A percentile compares a stretch with the other conserved stretches of the same genome.
Conservation (phyloP, 768 basidiomycete genomes). For the Cystofilobasidium macerans region DNA sequence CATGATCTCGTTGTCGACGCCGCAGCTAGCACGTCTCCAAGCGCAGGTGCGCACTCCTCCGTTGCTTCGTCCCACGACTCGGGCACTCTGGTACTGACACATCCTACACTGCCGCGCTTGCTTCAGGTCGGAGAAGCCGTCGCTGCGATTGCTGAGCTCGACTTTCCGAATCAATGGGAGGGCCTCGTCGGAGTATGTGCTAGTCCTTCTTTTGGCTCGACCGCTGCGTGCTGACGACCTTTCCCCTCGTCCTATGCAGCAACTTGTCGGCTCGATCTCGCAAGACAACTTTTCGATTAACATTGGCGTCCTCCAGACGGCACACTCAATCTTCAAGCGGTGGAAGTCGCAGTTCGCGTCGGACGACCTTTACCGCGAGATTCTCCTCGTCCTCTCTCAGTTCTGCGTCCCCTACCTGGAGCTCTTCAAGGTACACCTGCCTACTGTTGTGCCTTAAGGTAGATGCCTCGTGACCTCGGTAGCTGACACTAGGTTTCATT, state of each 20-base stretch:
- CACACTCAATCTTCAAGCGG: constrained; percentile 80
- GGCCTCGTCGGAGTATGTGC: constrained; percentile 67
- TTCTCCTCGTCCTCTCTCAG: constrained; percentile 75
- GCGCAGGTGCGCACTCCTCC: constrained; percentile 22
- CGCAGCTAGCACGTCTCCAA: constrained; percentile 33
- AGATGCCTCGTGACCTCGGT: not conserved
- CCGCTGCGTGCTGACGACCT: constrained; percentile 3
- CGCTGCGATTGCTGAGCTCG: constrained; percentile 76
- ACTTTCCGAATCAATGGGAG: constrained; percentile 82
- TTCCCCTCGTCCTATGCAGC: constrained; percentile 43
- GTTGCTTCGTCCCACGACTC: too few relatives aligned
- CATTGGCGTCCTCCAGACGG: constrained; percentile 80
- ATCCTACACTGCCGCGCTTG: too few relatives aligned
- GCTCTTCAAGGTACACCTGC: constrained; percentile 51
- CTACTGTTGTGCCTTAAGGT: not conserved
- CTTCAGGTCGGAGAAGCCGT: constrained; percentile 82
- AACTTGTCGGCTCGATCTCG: constrained; percentile 77
- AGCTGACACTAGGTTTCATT: too few relatives aligned
- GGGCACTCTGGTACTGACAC: not conserved
- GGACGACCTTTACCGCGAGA: constrained; percentile 73
- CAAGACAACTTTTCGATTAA: constrained; percentile 71
- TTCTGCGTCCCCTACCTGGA: constrained; percentile 76
- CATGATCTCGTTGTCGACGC: constrained; percentile 72
- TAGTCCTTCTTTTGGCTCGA: not conserved
- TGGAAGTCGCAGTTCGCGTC: constrained; percentile 82